Conservation (phyloP, 768 basidiomycete genomes). For the Collybia sordida region DNA sequence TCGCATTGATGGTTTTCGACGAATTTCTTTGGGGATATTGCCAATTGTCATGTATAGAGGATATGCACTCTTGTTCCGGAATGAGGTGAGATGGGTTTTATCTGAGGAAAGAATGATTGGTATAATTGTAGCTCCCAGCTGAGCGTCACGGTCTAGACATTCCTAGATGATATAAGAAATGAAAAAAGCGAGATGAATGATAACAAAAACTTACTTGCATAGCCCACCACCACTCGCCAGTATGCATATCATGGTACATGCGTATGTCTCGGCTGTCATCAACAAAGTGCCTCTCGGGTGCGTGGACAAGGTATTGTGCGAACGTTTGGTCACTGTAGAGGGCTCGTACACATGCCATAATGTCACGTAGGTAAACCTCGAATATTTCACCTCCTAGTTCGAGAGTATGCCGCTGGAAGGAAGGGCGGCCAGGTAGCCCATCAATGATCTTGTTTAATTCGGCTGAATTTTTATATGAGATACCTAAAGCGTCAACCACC, state of each 20-base stretch:
- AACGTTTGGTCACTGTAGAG: slow-evolving; percentile 33
- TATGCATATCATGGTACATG: slow-evolving; percentile 44
- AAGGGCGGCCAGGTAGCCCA: slow-evolving; percentile 20
- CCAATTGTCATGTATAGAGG: slow-evolving; percentile 50
- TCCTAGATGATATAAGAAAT: too few species aligned
- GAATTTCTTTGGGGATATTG: slow-evolving; percentile 42
- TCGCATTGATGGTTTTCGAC: slow-evolving; percentile 32
- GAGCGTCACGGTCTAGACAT: too few species aligned
- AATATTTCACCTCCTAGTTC: slow-evolving; percentile 24
- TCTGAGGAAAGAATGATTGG: slow-evolving; percentile 31
- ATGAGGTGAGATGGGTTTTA: slow-evolving; percentile 33
- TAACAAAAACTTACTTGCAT: slow-evolving; percentile 37
- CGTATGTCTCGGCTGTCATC: slow-evolving; percentile 22
- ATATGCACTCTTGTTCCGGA: slow-evolving; percentile 41
- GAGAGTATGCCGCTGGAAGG: slow-evolving; percentile 24
- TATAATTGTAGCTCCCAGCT: slow-evolving; percentile 21
- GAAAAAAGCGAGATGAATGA: too few species aligned
- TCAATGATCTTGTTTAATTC: slow-evolving; percentile 30
- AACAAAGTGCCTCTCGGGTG: slow-evolving; percentile 35
- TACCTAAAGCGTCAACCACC: too few species aligned
- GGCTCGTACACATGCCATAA: slow-evolving; percentile 32
- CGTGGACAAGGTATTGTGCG: slow-evolving; percentile 23
- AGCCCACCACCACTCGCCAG: slow-evolving; percentile 52
- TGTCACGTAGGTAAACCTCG: slow-evolving; percentile 32
- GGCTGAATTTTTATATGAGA: slow-evolving; percentile 22